These are phyloP conservation scores for Dentipellis sp. DNA, from an alignment of 768 basidiomycete genomes.

Conservation along the genomic window DNA sequence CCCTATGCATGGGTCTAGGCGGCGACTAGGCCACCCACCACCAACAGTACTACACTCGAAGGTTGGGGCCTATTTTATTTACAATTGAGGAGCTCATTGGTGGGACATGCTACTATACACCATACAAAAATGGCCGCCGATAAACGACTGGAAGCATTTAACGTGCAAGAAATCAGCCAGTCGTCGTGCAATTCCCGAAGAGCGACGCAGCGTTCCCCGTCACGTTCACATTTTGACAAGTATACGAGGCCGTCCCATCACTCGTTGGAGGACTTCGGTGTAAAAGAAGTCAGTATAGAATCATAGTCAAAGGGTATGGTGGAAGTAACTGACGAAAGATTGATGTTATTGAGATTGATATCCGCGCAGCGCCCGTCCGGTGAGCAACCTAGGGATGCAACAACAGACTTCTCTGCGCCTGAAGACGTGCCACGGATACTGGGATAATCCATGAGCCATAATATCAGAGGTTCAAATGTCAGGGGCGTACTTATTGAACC, in stretches of 20 bases:
- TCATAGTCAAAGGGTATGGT: no score
- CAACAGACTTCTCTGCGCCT: constrained; percentile 32
- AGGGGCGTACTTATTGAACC: constrained; percentile 35
- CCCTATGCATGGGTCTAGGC: no score
- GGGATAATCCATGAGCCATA: not conserved
- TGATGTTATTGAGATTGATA: constrained; percentile 38
- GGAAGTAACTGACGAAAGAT: constrained; percentile 30
- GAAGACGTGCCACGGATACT: constrained; percentile 53
- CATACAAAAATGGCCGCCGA: no score
- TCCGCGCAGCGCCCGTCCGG: constrained; percentile 41
- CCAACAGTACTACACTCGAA: no score
- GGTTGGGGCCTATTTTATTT: no score
- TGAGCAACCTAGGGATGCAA: constrained; percentile 48
- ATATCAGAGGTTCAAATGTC: not conserved
- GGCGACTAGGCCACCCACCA: no score
- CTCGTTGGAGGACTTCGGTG: constrained; percentile 23
- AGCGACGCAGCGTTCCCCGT: constrained; percentile 33
- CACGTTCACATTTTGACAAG: constrained; percentile 46
- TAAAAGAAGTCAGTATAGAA: not conserved
- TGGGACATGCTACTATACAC: no score
- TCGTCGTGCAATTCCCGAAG: constrained; percentile 27
- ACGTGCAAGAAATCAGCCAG: not conserved
- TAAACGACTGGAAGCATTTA: no score
- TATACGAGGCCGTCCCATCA: constrained; percentile 34
- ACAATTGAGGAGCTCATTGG: no score